A percentile compares a stretch with the other conserved stretches of the same genome.
These are phyloP conservation scores for Russula sp. DNA, from an alignment of 768 basidiomycete genomes.

Conservation along the genomic window DNA sequence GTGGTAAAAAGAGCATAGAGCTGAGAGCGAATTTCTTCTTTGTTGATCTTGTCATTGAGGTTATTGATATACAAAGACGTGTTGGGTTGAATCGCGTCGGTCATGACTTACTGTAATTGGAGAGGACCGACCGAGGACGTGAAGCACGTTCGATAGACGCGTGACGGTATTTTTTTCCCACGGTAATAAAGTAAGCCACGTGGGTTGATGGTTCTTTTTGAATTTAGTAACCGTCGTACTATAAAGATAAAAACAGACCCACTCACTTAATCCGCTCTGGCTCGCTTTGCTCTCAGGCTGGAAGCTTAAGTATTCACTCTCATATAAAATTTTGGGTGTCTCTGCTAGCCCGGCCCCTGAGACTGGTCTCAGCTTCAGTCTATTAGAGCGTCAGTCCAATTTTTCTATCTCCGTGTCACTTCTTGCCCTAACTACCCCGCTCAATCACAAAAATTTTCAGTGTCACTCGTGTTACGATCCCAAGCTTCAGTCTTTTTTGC, in stretches of 20 bases:
- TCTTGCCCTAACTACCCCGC: neutral
- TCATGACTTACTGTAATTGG: slow-evolving; percentile 29
- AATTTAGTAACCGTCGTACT: neutral
- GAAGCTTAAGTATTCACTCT: neutral
- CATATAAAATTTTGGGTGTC: neutral
- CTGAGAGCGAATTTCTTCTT: slow-evolving; percentile 78
- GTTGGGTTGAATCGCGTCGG: slow-evolving; percentile 62
- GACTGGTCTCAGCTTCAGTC: neutral
- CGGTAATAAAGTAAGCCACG: neutral
- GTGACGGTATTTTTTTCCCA: neutral
- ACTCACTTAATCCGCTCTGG: neutral
- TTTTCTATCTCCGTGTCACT: neutral
- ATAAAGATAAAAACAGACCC: neutral
- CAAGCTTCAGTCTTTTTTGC: neutral
- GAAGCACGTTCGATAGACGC: slow-evolving; percentile 16
- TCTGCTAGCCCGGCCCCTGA: neutral
- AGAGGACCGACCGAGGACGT: neutral
- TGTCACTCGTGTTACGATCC: neutral
- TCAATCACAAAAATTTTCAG: neutral
- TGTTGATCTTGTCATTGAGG: slow-evolving; percentile 89
- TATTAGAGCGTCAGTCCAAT: neutral
- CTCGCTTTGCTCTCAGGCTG: too few relatives aligned
- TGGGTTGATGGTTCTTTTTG: neutral
- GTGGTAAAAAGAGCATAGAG: slow-evolving; percentile 88
- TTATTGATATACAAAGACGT: slow-evolving; percentile 89